Percentiles rank a stretch among this genome's conserved stretches.
Conservation (phyloP, 116 monocot genomes). For the Posidonia oceanica region DNA sequence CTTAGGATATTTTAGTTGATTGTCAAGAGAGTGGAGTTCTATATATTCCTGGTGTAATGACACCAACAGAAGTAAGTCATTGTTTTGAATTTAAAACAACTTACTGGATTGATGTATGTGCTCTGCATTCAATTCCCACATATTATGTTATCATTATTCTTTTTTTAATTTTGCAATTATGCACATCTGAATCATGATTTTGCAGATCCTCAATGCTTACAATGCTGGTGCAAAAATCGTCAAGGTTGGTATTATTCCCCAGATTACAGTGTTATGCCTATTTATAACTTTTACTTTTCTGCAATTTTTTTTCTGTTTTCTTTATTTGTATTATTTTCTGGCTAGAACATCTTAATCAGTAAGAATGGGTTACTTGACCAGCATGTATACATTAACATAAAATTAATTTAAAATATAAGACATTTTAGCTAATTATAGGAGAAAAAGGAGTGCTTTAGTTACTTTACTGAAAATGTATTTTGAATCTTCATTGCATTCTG, state of each 20-base stretch:
- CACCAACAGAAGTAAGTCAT: conserved; percentile 77
- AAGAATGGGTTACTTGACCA: no score
- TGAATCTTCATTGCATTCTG: no score
- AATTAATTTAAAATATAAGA: no score
- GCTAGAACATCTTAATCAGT: no score
- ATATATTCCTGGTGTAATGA: conserved; percentile 93
- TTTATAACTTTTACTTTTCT: background rate
- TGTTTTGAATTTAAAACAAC: no score
- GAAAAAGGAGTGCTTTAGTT: no score
- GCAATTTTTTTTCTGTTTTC: background rate
- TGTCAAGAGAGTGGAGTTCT: conserved; percentile 44
- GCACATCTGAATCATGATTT: conserved; percentile 2
- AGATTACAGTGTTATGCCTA: background rate
- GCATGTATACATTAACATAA: no score
- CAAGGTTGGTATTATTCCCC: conserved; percentile 36
- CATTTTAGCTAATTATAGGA: no score
- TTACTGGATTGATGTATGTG: background rate
- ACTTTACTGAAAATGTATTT: no score
- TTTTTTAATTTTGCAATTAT: background rate
- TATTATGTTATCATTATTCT: background rate
- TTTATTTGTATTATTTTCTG: no score
- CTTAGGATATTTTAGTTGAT: conserved; percentile 55
- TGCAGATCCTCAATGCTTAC: conserved; percentile 62
- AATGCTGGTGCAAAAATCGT: conserved; percentile 64
- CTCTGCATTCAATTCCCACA: background rate